Evolutionary conservation across 768 basidiomycete genomes (phyloP).

Genomic region (Ephemerocybe angulata): DNA sequence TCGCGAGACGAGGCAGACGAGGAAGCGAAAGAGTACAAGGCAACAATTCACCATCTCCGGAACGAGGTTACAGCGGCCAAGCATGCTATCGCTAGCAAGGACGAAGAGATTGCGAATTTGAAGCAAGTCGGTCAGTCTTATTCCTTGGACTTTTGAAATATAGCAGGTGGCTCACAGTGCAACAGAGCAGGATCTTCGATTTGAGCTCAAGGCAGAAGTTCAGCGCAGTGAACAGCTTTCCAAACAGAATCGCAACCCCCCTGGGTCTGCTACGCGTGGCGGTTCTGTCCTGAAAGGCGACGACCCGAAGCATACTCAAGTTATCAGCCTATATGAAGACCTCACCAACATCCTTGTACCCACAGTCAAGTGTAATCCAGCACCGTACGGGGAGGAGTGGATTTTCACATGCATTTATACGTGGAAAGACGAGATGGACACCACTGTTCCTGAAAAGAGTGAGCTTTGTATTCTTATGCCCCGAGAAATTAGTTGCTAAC

Average conservation of each 20-base stretch:
- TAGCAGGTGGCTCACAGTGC: neutral
- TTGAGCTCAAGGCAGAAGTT: constrained; percentile 63
- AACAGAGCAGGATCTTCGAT: constrained; percentile 47
- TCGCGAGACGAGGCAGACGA: constrained; percentile 72
- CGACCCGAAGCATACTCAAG: constrained; percentile 56
- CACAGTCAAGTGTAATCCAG: constrained; percentile 44
- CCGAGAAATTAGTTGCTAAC: neutral
- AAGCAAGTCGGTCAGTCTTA: constrained; percentile 43
- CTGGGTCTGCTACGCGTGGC: constrained; percentile 35
- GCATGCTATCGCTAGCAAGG: constrained; percentile 37
- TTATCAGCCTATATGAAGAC: constrained; percentile 81
- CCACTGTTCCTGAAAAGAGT: constrained; percentile 33
- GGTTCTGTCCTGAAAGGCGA: constrained; percentile 33
- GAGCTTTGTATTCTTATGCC: constrained; percentile 14
- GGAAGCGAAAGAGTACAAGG: constrained; percentile 39
- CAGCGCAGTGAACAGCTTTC: constrained; percentile 46
- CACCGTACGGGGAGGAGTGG: constrained; percentile 53
- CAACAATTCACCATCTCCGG: constrained; percentile 43
- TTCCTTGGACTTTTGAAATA: constrained; percentile 1
- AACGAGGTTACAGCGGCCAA: constrained; percentile 42
- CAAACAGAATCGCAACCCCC: constrained; percentile 39
- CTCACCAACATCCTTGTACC: constrained; percentile 75
- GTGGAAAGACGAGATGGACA: constrained; percentile 33
- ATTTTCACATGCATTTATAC: constrained; percentile 67
- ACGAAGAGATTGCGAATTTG: constrained; percentile 44